These are phyloP conservation scores for Solanum hybrid DNA, from an alignment of 305 asterid species.

Conservation along the genomic window DNA sequence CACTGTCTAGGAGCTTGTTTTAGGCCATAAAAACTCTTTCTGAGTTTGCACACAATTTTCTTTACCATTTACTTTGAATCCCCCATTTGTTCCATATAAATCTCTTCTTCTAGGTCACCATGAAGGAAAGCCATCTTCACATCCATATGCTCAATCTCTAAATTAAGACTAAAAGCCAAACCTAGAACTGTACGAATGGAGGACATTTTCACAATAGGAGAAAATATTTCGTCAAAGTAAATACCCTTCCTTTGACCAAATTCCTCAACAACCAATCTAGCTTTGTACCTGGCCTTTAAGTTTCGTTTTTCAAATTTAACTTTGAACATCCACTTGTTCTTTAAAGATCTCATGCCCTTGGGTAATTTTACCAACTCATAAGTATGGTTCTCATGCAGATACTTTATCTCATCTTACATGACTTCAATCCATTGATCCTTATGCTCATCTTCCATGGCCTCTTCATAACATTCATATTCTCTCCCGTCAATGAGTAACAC, in stretches of 20 bases:
- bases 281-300: neutral
- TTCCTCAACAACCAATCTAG: neutral
- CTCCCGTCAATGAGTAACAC: neutral
- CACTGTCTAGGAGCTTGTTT: neutral
- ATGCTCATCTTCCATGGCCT: neutral
- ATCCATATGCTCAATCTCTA: neutral
- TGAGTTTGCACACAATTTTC: neutral
- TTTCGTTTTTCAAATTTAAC: too few species aligned
- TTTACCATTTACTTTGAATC: neutral
- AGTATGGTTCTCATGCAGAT: neutral
- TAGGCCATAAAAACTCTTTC: neutral
- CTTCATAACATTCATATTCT: neutral
- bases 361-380: neutral
- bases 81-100: neutral
- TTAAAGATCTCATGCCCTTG: neutral
- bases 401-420: neutral
- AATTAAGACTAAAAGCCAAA: neutral
- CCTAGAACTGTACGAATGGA: neutral
- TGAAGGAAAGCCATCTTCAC: neutral
- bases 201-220: neutral
- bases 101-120: neutral
- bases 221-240: neutral
- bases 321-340: neutral
- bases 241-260: neutral
- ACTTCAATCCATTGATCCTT: neutral